Conservation (phyloP, 495 filamentous ascomycete genomes). For the Neurospora sp. region DNA sequence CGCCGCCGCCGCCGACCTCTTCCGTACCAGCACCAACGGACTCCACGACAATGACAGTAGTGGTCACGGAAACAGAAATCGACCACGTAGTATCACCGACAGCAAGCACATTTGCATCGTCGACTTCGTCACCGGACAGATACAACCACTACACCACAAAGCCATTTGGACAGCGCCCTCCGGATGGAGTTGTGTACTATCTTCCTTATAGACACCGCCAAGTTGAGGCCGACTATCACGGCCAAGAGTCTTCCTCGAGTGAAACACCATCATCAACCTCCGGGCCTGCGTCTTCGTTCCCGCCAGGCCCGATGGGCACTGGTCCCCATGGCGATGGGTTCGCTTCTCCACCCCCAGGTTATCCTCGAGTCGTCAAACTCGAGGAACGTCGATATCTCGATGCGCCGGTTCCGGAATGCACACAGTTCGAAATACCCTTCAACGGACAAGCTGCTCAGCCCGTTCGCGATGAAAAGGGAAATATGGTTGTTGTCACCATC, state of each 20-base stretch:
- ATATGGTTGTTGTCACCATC: slow-evolving; percentile 35
- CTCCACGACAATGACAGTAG: background rate
- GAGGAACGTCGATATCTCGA: slow-evolving; percentile 58
- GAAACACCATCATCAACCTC: slow-evolving; percentile 1
- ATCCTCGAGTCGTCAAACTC: slow-evolving; percentile 68
- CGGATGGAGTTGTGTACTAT: background rate
- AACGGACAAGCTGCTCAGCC: slow-evolving; percentile 24
- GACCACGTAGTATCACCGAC: background rate
- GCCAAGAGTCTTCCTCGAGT: background rate
- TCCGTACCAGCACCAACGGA: background rate
- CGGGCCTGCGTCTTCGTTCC: slow-evolving; percentile 4
- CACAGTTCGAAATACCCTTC: slow-evolving; percentile 56
- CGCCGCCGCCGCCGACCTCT: background rate
- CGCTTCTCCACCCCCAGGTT: slow-evolving; percentile 25
- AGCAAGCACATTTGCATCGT: background rate
- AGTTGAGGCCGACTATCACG: slow-evolving; percentile 2
- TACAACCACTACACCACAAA: background rate
- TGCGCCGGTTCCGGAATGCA: slow-evolving; percentile 38
- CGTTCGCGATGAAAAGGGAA: slow-evolving; percentile 27
- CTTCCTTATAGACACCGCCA: background rate
- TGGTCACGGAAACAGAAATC: background rate
- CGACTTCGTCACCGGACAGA: background rate
- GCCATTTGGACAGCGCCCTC: background rate
- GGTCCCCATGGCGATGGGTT: slow-evolving; percentile 9
- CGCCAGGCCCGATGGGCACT: slow-evolving; percentile 7